Evolutionary conservation across 2,329 filamentous ascomycete species (phyloP), one percentile per base, ranked within the genome.

Genomic region (Talaromyces funiculosus): DNA sequence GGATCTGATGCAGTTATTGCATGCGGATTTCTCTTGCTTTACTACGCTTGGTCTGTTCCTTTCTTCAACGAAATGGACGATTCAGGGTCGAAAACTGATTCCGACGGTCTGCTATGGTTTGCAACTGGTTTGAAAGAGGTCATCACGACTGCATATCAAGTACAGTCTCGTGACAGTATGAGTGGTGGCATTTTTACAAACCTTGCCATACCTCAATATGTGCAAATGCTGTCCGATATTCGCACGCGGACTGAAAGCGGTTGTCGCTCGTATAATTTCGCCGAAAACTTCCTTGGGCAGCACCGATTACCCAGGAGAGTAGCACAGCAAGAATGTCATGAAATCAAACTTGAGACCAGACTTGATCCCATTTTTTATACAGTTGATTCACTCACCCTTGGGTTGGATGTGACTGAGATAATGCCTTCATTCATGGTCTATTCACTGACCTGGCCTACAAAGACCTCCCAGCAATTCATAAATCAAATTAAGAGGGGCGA

Each of bases 391-490:
- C 20, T 42, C 18, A 31, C 38, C 3, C 53, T 42, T 33, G 53
- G 53, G 26, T 18, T 43, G n/a, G 38, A 56, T 56, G 7, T 43
- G 53, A 31, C 37, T 10, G 53, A 22, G 2, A 16, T 56, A 12
- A 22, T 56, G 53, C 53, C 53, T 20, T 56, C 53, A 10, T 56
- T 56, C 26, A 56, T 43, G 53, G 37, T 33, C 29, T 56, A 56
- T 4, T 42, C 53, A 9, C 20, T 56, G 22, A 43, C 53, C 14
- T 56, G 37, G 38, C 53, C 53, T 2, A 56, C 35, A 31, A 56
- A 56, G 26, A 18, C n/a, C 22, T 26, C 53, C n/a, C 20, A 33
- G 1, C 24, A 56, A 0, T 56, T 43, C 7, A 16, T 24, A 38
- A 43, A 5, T 24, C 37, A 43, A 35, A 22, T 56, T 4, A 33